These are phyloP conservation scores for Aaosphaeria arxii DNA, from an alignment of 2,329 filamentous ascomycete species.

Conservation along the genomic window DNA sequence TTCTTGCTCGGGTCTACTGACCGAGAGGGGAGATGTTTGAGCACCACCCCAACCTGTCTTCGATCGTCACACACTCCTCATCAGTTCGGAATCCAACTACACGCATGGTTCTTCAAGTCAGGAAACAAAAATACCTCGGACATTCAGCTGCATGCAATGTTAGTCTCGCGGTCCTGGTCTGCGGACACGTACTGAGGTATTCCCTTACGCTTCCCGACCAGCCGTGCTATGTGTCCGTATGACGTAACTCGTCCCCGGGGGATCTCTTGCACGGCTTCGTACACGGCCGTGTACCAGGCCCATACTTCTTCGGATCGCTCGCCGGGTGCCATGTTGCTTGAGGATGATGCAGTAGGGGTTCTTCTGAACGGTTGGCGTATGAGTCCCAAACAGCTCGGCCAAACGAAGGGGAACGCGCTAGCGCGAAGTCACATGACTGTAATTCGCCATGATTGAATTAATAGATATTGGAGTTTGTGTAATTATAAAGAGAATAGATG, in stretches of 20 bases:
- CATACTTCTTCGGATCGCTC: slow-evolving; percentile 68
- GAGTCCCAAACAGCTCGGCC: too few relatives aligned
- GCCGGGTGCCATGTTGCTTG: slow-evolving; percentile 52
- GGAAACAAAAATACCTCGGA: slow-evolving; percentile 38
- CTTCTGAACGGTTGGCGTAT: too few relatives aligned
- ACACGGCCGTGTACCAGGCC: slow-evolving; percentile 75
- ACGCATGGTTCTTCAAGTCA: slow-evolving; percentile 22
- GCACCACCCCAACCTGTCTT: slow-evolving; percentile 82
- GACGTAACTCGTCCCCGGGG: slow-evolving; percentile 80
- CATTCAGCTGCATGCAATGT: slow-evolving; percentile 39
- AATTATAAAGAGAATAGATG: too few relatives aligned
- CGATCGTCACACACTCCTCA: slow-evolving; percentile 2
- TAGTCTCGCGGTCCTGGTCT: too few relatives aligned
- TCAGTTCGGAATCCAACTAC: slow-evolving; percentile 1
- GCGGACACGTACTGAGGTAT: too few relatives aligned
- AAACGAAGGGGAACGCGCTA: too few relatives aligned
- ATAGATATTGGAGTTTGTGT: too few relatives aligned
- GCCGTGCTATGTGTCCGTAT: slow-evolving; percentile 76
- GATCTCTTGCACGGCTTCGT: slow-evolving; percentile 80
- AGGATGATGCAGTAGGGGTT: not conserved
- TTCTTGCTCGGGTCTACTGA: slow-evolving; percentile 42
- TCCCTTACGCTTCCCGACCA: slow-evolving; percentile 68
- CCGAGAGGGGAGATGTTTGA: slow-evolving; percentile 73
- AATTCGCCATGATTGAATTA: too few relatives aligned
- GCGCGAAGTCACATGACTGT: too few relatives aligned